Base-by-base conservation (phyloP, 371 early-diverging fungal genomes). In the Zancudomyces culisetae region DNA sequence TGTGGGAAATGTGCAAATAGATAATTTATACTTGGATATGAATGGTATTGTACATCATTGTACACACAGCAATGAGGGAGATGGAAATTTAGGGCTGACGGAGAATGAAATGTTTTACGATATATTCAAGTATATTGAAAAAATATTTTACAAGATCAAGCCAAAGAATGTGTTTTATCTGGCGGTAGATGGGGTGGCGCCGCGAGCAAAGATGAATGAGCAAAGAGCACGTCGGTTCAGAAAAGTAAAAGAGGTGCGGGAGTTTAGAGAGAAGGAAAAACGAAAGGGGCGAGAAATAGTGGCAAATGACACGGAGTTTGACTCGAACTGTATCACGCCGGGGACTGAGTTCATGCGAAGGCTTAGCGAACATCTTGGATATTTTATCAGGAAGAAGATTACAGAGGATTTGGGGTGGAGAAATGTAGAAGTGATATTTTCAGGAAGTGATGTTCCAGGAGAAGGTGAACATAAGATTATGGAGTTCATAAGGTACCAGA, bases 401-500 rank as follows among this genome's bases (percentile, higher is more conserved):
- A 89, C 87, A 55, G 78, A 72, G 42, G 88, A 96, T 60, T 80
- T 81, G 13, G 77, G 79, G 19, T 98, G 97, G 96, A 80, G 79
- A 68, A 77, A 88, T 54, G 62, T 87, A 20, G 85, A 90, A 62
- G 81, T 95, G 18, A 83, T 99, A 51, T 74, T 98, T 23, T 92
- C 93, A 2, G 95, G 90, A 59, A 89, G 88, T 40, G 85, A 85
- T 27, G 96, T 95, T 3, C 95, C 98, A 18, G 99, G 99, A 56
- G 99, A 99, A 76, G 99, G 99, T 57, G 99, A 99, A 69, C 99
- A 99, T 68, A 99, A 99, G 69, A 93, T 99, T 59, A 93, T 97
- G 90, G 91, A 91, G 61, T 98, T 87, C 55, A 84, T 99, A 45
- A 83, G 99, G 51, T 68, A 77, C 24, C 69, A 83, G 18, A 86